A percentile compares a stretch with the other conserved stretches of the same genome.
Conservation (phyloP, 495 filamentous ascomycete genomes). For the Tuber microsphaerosporum region DNA sequence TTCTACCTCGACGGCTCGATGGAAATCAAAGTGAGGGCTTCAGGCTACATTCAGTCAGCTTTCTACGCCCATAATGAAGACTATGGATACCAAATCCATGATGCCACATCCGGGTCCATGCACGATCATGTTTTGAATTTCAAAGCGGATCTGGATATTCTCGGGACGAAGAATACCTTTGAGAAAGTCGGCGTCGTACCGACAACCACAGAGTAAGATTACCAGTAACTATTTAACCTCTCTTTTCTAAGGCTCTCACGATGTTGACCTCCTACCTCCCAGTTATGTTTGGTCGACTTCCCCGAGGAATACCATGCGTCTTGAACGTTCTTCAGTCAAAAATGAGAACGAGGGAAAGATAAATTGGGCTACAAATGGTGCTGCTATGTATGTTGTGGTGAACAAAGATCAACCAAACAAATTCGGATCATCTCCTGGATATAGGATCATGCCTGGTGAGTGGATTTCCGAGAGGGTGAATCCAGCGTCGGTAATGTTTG, state of each 20-base stretch:
- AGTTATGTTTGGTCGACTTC: conserved; percentile 48
- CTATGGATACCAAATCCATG: conserved; percentile 54
- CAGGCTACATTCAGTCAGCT: conserved; percentile 53
- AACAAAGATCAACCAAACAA: conserved; percentile 51
- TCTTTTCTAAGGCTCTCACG: conserved; percentile 5
- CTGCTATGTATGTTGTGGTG: conserved; percentile 49
- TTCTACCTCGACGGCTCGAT: conserved; percentile 55
- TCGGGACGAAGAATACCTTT: conserved; percentile 49
- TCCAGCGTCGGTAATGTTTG: neutral
- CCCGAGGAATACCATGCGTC: conserved; percentile 52
- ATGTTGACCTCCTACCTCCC: conserved; percentile 4
- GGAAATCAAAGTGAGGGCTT: conserved; percentile 52
- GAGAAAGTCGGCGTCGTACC: conserved; percentile 45
- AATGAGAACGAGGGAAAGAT: conserved; percentile 49
- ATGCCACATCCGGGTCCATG: conserved; percentile 51
- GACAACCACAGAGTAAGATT: conserved; percentile 37
- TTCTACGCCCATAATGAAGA: conserved; percentile 51
- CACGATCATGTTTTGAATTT: conserved; percentile 58
- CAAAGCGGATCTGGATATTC: conserved; percentile 54
- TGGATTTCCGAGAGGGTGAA: neutral
- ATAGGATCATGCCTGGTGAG: conserved; percentile 46
- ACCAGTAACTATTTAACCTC: conserved; percentile 15
- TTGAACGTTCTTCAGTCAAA: conserved; percentile 46
- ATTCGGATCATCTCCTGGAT: conserved; percentile 53
- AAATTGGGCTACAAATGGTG: conserved; percentile 50